Evolutionary conservation across 192 early-diverging fungal genomes (phyloP), one percentile per base, ranked within the genome.

Genomic region (Linnemannia zychae): DNA sequence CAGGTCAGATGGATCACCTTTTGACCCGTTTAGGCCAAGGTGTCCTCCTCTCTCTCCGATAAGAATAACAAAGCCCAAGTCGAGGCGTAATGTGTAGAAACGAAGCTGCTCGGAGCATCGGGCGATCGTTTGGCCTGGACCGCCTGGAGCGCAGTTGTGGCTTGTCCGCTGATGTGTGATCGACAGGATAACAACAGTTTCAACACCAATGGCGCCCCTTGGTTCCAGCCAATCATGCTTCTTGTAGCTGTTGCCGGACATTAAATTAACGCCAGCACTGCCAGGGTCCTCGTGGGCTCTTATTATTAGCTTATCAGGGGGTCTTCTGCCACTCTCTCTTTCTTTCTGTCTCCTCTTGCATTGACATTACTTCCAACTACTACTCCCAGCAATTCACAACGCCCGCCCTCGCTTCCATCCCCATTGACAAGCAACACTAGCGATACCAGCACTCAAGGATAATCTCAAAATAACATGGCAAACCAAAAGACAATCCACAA

Each of bases 221-320:
- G 57, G 28, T 3, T 31, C 57, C 57, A 63, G 57, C 57, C 53
- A 60, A 28, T 60, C 53, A 28, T 31, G 7, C 3, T 28, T 13
- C 11, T 5, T 63, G 3, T 31, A 3, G 12, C 57, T 13, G 9
- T 57, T 7, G 7, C 22, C 52, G 52, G 66, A 67, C 1, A 31
- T 67, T 33, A 36, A 68, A 6, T 38, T 68, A 40, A 11, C 67
- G 36, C 37, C 67, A 38, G 18, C 18, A 63, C 68, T 40, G 16
- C 34, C 74, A 48, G 74, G 73, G 52, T 66, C 60, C 40, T 33
- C 36, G 60, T 47, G 75, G 65, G 37, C 65, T 67, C 75, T 67
- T 48, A 0, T 3, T 47, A 33, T 24, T 49, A 37, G 31, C 22
- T 18, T 20, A 16, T 49, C 46, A 57, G 47, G 24, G 44, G 40